These are phyloP conservation scores for Ophiostoma angusticollis DNA, from an alignment of 2,329 filamentous ascomycete genomes.

Conservation along the genomic window DNA sequence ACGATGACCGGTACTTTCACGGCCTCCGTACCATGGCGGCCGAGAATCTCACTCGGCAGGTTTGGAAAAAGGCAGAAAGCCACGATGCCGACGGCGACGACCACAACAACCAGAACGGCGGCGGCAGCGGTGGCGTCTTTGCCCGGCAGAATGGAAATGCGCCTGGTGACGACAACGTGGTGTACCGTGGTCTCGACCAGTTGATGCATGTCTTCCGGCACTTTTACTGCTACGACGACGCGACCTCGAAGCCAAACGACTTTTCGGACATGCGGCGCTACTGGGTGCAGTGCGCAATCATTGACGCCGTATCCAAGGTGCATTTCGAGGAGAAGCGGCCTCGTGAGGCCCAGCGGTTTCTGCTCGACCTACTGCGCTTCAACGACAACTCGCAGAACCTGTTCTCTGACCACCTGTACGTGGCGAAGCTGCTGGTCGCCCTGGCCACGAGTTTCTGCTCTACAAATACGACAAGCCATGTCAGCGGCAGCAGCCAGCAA, in stretches of 20 bases:
- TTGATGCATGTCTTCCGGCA: slow-evolving; percentile 76
- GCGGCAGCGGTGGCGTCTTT: too few relatives aligned
- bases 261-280: slow-evolving; percentile 82
- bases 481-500: slow-evolving; percentile 7
- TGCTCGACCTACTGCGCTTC: slow-evolving; percentile 79
- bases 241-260: slow-evolving; percentile 79
- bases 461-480: slow-evolving; percentile 20
- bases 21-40: slow-evolving; percentile 83
- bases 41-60: slow-evolving; percentile 63
- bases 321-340: slow-evolving; percentile 71
- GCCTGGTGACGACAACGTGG: slow-evolving; percentile 3
- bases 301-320: slow-evolving; percentile 65
- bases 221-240: slow-evolving; percentile 72
- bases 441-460: slow-evolving; percentile 47
- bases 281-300: slow-evolving; percentile 70
- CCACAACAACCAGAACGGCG: neutral
- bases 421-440: slow-evolving; percentile 61
- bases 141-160: neutral
- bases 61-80: slow-evolving; percentile 21
- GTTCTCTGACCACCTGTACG: slow-evolving; percentile 81
- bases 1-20: slow-evolving; percentile 87
- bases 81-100: slow-evolving; percentile 1
- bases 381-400: slow-evolving; percentile 90
- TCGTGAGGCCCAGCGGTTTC: slow-evolving; percentile 63
- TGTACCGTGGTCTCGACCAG: slow-evolving; percentile 36